Evolutionary conservation across 192 early-diverging fungal genomes (phyloP).

Genomic region (Thamnidium elegans): DNA sequence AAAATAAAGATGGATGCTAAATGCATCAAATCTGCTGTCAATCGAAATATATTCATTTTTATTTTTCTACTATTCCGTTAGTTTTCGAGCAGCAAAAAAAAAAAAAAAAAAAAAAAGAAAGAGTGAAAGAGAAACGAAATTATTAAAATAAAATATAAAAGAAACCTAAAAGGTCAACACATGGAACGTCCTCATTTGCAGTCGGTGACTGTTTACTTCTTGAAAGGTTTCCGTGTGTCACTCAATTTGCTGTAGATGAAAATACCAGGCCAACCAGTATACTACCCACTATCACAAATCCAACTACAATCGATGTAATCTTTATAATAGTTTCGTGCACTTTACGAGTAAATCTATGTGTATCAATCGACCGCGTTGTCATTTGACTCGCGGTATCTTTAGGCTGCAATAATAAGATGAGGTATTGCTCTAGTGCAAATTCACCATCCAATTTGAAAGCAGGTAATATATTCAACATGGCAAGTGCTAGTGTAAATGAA

Average conservation of each 20-base stretch:
- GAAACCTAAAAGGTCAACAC: too few relatives aligned
- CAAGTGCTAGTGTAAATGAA: conserved; percentile 65
- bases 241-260: too few relatives aligned
- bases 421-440: conserved; percentile 47
- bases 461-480: conserved; percentile 72
- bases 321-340: conserved; percentile 18
- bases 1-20: conserved; percentile 54
- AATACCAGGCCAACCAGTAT: conserved; percentile 22
- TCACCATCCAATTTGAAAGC: conserved; percentile 70
- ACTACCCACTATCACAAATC: conserved; percentile 34
- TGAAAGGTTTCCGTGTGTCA: too few relatives aligned
- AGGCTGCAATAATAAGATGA: conserved; percentile 17
- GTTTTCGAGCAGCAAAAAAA: too few relatives aligned
- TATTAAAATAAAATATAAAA: too few relatives aligned
- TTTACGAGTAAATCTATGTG: conserved; percentile 1
- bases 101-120: too few relatives aligned
- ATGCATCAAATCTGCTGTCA: conserved; percentile 19
- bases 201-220: too few relatives aligned
- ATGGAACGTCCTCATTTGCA: too few relatives aligned
- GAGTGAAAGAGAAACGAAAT: too few relatives aligned
- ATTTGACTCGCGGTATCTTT: background rate
- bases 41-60: conserved; percentile 22
- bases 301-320: conserved; percentile 22
- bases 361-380: conserved; percentile 11
- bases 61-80: too few relatives aligned